Base-by-base conservation (phyloP, 2,329 filamentous ascomycete species). In the Fusarium nelsonii region DNA sequence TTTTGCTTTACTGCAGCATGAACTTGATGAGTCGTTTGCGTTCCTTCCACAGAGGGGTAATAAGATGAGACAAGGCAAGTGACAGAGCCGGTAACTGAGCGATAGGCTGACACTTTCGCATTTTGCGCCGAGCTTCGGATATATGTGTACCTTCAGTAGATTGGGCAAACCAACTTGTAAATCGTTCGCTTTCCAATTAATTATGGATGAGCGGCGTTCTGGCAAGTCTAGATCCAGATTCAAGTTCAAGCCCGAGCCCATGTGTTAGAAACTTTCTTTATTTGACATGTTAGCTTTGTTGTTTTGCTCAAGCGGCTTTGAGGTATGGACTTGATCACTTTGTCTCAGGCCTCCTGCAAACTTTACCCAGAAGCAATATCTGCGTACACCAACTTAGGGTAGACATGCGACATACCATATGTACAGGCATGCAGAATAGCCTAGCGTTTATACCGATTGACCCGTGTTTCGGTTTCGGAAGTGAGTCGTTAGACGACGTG, bases 401-500 rank as follows among this genome's bases (percentile, higher is more conserved):
- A 46, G 51, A 44, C 20, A 44, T 52, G 53, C 33, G 48, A 33
- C 18, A 36, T 32, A 26, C 32, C 20, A 54, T 23, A 23, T 23
- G 23, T 30, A 52, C 39, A 54, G 39, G 23, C 45, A 40, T 56
- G 46, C 28, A 48, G n/a, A 56, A 36, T 43, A 59, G 18, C 46
- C 34, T 69, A 45, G 48, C 43, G 52, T 57, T n/a, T 26, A 23
- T 52, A 37, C 28, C 36, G 46, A 65, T 46, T 54, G 34, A 57
- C 30, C 32, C 34, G 53, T 65, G 56, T 62, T 69, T 68, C 50
- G 49, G 65, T 62, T 68, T 65, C 26, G 53, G 66, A 63, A 63
- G 53, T 58, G 50, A 58, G 57, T 67, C 43, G 41, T 52, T 40
- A 58, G 68, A 61, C 69, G 66, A 73, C 71, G 63, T 73, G 71